Percentiles rank a stretch among this genome's conserved stretches.
Conservation (phyloP, 208 protist species). For the Phytomonas francai region DNA sequence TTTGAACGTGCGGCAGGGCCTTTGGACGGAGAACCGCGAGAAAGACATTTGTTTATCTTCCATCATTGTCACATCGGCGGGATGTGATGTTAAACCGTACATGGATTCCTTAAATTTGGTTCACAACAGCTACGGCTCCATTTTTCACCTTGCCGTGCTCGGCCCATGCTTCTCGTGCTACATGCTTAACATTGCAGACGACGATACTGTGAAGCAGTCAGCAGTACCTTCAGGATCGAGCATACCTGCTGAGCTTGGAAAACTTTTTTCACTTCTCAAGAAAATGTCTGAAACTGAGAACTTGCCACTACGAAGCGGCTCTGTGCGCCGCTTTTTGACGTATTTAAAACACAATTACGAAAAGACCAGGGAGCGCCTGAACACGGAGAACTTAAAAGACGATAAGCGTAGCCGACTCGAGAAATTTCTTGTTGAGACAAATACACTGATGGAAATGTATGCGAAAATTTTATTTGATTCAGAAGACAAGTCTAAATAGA, state of each 20-base stretch:
- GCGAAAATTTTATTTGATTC: background rate
- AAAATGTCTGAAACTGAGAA: constrained; percentile 47
- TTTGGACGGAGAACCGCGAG: constrained; percentile 30
- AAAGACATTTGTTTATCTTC: constrained; percentile 71
- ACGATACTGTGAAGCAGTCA: constrained; percentile 22
- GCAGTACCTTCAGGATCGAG: background rate
- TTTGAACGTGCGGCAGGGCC: constrained; percentile 45
- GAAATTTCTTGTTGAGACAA: constrained; percentile 7
- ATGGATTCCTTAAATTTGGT: constrained; percentile 30
- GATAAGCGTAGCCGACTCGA: background rate
- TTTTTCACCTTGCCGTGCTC: constrained; percentile 66
- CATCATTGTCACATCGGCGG: constrained; percentile 42
- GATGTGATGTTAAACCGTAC: constrained; percentile 46
- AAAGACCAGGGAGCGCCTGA: constrained; percentile 30
- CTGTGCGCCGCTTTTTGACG: constrained; percentile 63
- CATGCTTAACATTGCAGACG: constrained; percentile 57
- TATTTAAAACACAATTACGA: constrained; percentile 49
- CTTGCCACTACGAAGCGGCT: constrained; percentile 65
- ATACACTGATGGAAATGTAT: constrained; percentile 3
- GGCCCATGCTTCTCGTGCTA: constrained; percentile 64
- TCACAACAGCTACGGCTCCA: constrained; percentile 39
- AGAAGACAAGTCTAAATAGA: background rate
- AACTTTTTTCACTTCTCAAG: constrained; percentile 31
- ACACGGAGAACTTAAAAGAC: constrained; percentile 22
- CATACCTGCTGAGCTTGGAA: constrained; percentile 12